A percentile compares a stretch with the other conserved stretches of the same genome.
Conservation (phyloP, 2,329 filamentous ascomycete species). For the Fonsecaea pedrosoi region DNA sequence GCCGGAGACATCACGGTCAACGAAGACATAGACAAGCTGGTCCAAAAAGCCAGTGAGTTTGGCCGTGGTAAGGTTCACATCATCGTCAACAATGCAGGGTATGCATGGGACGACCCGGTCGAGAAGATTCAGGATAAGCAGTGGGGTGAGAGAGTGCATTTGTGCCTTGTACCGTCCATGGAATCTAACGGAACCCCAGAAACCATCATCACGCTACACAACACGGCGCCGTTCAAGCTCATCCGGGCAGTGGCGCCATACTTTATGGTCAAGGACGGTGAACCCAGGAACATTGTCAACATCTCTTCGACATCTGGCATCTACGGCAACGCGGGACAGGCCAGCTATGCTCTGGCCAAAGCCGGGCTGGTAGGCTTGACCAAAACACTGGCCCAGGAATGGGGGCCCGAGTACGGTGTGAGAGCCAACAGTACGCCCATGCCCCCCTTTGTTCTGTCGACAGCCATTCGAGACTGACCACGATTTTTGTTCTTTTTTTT, state of each 20-base stretch:
- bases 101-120: constrained; percentile 89
- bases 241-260: constrained; percentile 80
- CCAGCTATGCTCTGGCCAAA: constrained; percentile 86
- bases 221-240: constrained; percentile 83
- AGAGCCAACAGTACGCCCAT: constrained; percentile 80
- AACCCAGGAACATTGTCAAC: constrained; percentile 79
- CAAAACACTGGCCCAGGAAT: constrained; percentile 89
- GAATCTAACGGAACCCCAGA: constrained; percentile 50
- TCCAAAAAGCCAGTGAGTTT: constrained; percentile 76
- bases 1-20: constrained; percentile 76
- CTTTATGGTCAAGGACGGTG: constrained; percentile 84
- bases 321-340: constrained; percentile 85
- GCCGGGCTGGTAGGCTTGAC: constrained; percentile 81
- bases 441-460: constrained; percentile 45
- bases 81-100: constrained; percentile 88
- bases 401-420: constrained; percentile 78
- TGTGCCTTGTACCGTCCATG: background rate
- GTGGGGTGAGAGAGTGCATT: constrained; percentile 10
- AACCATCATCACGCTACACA: constrained; percentile 81
- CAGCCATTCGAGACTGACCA: too few relatives aligned
- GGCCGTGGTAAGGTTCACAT: constrained; percentile 87
- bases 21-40: constrained; percentile 71
- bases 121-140: constrained; percentile 66
- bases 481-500: too few relatives aligned
- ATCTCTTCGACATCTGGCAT: constrained; percentile 81